Evolutionary conservation across 257 asterid genomes (phyloP), one percentile per base, ranked within the genome.

Genomic region (Solanum bulbocastanum): DNA sequence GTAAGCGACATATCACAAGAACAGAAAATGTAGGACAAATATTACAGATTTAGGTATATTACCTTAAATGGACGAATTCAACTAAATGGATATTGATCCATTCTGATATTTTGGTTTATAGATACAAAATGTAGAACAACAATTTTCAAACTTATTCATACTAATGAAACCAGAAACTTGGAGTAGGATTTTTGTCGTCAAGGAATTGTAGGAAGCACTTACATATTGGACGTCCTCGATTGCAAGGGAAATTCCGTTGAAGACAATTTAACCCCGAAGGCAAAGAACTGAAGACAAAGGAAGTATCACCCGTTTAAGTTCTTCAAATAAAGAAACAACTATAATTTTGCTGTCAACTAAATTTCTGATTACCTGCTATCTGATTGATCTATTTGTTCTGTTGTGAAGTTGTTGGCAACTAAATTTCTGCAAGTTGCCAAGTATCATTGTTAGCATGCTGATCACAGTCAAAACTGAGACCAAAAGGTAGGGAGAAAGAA

Each of bases 391-490:
- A 92, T 88, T 88, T 81, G 69, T 37, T 73, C 90, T 7, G 90
- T 86, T 8, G 91, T 92, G 89, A 95, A 93, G 91, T 94, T 94
- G 93, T 96, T 95, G 89, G 92, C 98, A 20, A 94, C 96, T 92
- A 94, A 88, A 87, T 96, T 96, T 72, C 98, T 93, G 90, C 86
- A 86, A 84, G 84, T 44, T 83, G 68, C 15, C 56, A 74, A 10
- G 62, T 6, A 30, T 11, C 33, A 4, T 20, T 23, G 23, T 58
- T 75, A 40, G 46, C 10, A 46, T 46, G 83, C 18, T 36, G 66
- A 66, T 20, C 81, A 35, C 81, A 9, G 27, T 73, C 10, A 14
- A 36, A 36, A 9, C 27, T 73, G 81, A 25, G 81, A 83, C 37
- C 39, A 27, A 49, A 11, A 62, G 66, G 16, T n/a, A 9, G 66